Evolutionary conservation across 495 filamentous ascomycete species (phyloP).

Genomic region (Friedmanniomyces simplex): DNA sequence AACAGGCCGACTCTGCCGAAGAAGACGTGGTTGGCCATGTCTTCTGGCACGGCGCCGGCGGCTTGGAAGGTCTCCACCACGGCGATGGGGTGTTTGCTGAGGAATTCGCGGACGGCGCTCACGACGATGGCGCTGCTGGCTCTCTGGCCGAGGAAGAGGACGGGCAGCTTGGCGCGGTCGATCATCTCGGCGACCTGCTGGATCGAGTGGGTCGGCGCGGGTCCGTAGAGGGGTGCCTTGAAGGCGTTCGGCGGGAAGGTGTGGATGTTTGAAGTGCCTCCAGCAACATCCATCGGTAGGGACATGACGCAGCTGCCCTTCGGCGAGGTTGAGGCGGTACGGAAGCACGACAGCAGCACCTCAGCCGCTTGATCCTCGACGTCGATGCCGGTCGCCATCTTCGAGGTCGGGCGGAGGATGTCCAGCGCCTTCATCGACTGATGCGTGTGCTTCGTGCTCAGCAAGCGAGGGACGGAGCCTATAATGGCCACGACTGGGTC

Average conservation of each 20-base stretch:
- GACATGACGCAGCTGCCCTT: constrained; percentile 29
- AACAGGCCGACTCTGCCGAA: constrained; percentile 34
- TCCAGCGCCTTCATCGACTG: constrained; percentile 30
- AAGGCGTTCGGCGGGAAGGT: constrained; percentile 28
- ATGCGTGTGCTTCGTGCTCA: constrained; percentile 31
- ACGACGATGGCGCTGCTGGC: constrained; percentile 26
- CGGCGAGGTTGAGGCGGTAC: constrained; percentile 25
- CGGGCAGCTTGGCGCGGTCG: constrained; percentile 28
- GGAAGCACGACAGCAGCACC: constrained; percentile 31
- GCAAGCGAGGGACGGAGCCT: constrained; percentile 31
- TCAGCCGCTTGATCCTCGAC: constrained; percentile 34
- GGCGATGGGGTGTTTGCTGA: constrained; percentile 28
- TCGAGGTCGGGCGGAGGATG: constrained; percentile 28
- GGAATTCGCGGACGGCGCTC: constrained; percentile 26
- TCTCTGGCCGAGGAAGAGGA: constrained; percentile 31
- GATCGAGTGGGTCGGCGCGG: constrained; percentile 17
- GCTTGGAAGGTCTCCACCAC: constrained; percentile 37
- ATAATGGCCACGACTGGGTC: constrained; percentile 37
- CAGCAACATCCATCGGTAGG: constrained; percentile 32
- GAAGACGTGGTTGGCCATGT: constrained; percentile 29
- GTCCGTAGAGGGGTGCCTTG: constrained; percentile 26
- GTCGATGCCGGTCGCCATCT: constrained; percentile 25
- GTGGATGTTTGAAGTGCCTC: constrained; percentile 24
- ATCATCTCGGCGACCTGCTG: constrained; percentile 23
- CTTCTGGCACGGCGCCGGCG: constrained; percentile 30